Evolutionary conservation across 1,284 basidiomycete species (phyloP), one percentile per base, ranked within the genome.

Genomic region (Ustilago crameri): DNA sequence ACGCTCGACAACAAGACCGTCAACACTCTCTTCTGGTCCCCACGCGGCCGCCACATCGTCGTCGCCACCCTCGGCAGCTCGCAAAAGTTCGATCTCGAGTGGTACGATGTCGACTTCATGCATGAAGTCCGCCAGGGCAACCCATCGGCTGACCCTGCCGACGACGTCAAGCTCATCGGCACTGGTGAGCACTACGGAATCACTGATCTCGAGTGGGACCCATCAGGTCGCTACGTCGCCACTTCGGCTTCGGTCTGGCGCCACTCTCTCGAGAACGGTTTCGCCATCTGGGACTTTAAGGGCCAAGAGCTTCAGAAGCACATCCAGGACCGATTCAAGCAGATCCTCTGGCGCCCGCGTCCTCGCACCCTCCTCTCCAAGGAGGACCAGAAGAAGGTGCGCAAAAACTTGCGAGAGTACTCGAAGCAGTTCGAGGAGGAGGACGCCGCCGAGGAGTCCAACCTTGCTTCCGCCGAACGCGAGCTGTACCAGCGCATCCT

Each of bases 121-220:
- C 89, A 64, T 87, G 87, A 23, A 87, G 88, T 75, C 80, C 85
- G 63, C 85, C 81, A 87, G 60, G 82, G 82, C 48, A 88, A 90
- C 73, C 86, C 88, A 47, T 62, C 73, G 23, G 92, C 94, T 51
- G 84, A 85, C 37, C 66, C 82, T 9, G 93, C 93, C 44, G 88
- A 89, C 53, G 90, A 91, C 49, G 93, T 98, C 72, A 92, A 95
- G 84, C 88, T 91, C 24, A 88, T 98, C 49, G 85, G 84, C 43
- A 89, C 89, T 24, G 91, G 90, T n/a, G 96, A 98, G 85, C 95
- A 98, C 85, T 98, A 96, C 84, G 96, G 95, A 65, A 90, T 98
- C 68, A 98, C 96, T 23, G 95, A 98, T 78, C 91, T 98, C 54
- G 94, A 97, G 82, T 98, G 96, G 96, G 96, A 99, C 84, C 95